Percentiles rank a stretch among this genome's conserved stretches.
phyloP scores from a whole-genome alignment of 495 filamentous ascomycete species.

The Podospora anserina region DNA sequence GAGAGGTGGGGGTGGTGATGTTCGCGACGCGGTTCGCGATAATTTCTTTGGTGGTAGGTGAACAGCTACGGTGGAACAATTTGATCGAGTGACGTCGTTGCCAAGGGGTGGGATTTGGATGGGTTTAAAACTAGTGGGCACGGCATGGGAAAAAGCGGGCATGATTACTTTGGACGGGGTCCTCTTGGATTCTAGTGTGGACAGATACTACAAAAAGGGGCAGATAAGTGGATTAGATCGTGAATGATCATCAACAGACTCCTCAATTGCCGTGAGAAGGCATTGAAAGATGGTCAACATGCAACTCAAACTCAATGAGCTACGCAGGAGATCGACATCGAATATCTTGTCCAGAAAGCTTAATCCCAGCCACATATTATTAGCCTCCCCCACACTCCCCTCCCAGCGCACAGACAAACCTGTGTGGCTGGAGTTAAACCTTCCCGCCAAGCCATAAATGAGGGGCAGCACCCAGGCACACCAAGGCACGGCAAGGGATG shows the following conservation, averaged over 20 bases:
- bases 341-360: too few species aligned
- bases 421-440: constrained; percentile 5
- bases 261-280: too few species aligned
- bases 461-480: neutral
- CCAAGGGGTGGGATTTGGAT: constrained; percentile 20
- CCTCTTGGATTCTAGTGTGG: too few species aligned
- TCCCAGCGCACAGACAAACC: too few species aligned
- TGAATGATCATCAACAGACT: too few species aligned
- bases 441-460: constrained; percentile 2
- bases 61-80: neutral
- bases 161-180: too few species aligned
- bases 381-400: constrained; percentile 19
- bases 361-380: constrained; percentile 19
- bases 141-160: too few species aligned
- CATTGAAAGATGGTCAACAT: too few species aligned
- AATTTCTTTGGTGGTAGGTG: constrained; percentile 6
- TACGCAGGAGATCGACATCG: too few species aligned
- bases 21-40: neutral
- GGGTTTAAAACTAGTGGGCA: neutral
- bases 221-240: too few species aligned
- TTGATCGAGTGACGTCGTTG: constrained; percentile 22
- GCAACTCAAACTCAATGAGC: too few species aligned
- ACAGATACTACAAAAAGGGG: too few species aligned
- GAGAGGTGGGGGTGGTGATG: constrained; percentile 26
- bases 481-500: neutral